These are phyloP conservation scores for Mentha longifolia DNA, from an alignment of 257 asterid genomes.

Conservation along the genomic window DNA sequence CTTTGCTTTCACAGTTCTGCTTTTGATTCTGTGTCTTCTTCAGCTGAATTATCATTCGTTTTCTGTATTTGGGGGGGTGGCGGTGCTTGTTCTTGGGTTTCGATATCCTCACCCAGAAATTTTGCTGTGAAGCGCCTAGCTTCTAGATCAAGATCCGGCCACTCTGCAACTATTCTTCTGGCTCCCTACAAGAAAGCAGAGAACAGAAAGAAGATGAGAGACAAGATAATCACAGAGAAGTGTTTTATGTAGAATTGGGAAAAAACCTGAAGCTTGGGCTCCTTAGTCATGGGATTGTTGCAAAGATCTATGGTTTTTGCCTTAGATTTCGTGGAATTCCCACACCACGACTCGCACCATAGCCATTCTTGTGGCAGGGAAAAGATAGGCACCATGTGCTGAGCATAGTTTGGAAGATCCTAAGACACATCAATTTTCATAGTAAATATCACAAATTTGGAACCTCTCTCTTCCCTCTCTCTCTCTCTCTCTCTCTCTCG, in stretches of 20 bases:
- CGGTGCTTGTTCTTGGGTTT: constrained; percentile 50
- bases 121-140: constrained; percentile 83
- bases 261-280: constrained; percentile 96
- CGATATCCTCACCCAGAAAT: constrained; percentile 65
- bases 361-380: constrained; percentile 99
- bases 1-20: constrained; percentile 63
- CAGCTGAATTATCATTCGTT: constrained; percentile 37
- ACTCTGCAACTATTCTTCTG: constrained; percentile 87
- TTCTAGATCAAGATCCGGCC: constrained; percentile 97
- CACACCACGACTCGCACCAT: constrained; percentile 99
- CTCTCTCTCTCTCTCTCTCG: not conserved
- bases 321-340: constrained; percentile 78
- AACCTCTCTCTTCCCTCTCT: constrained; percentile 3
- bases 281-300: constrained; percentile 99
- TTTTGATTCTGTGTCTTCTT: constrained; percentile 71
- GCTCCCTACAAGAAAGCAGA: constrained; percentile 69
- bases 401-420: constrained; percentile 99
- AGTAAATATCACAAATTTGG: constrained; percentile 7
- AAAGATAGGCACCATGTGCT: constrained; percentile 92
- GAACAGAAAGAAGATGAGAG: constrained; percentile 1
- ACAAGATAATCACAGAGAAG: not conserved
- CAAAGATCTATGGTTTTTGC: constrained; percentile 98
- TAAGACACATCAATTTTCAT: constrained; percentile 40
- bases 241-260: not conserved
- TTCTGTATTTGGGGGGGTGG: constrained; percentile 38